Evolutionary conservation across 345 rosid genomes (phyloP), one percentile per base, ranked within the genome.

Genomic region (Sisymbrium altissimum): DNA sequence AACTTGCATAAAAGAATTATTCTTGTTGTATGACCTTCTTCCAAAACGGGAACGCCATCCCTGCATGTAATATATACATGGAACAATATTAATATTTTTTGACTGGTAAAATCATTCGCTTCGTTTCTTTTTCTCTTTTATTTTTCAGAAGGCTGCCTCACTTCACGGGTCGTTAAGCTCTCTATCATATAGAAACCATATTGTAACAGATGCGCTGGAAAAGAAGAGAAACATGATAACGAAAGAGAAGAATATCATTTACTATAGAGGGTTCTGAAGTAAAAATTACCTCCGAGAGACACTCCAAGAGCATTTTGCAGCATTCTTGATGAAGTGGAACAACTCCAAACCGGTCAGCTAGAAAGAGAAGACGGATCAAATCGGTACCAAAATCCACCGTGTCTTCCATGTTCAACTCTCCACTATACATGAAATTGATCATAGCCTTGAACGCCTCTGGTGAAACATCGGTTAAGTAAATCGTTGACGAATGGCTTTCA

Each of bases 61-160:
- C 99, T 95, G 98, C 98, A 92, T 84, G 81, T 87, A 85, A 90
- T 87, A 86, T 87, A 87, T 78, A 92, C 89, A 95, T 73, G 87
- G 87, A 88, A 87, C 77, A 69, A 85, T 71, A 84, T 96, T 81
- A 95, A 92, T 94, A 94, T 83, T 81, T 81, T 49, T 69, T 80
- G 61, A 84, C 85, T 62, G 56, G 64, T 61, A 81, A 72, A 81
- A 83, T 67, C 84, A 84, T 48, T 89, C 86, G 80, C 88, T 86
- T 84, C 80, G 12, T 43, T 65, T 78, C 50, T 17, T 66, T 72
- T 45, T 71, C 40, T 59, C 60, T 46, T 82, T 93, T 81, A 79
- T 84, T 84, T 86, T 84, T 86, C 89, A 81, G 83, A 79, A 80
- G 87, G 80, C 97, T 86, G 75, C 75, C 79, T 86, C 79, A 83